A percentile compares a stretch with the other conserved stretches of the same genome.
phyloP scores from a whole-genome alignment of 768 basidiomycete species.

The Tylopilus vinaceipallidus region DNA sequence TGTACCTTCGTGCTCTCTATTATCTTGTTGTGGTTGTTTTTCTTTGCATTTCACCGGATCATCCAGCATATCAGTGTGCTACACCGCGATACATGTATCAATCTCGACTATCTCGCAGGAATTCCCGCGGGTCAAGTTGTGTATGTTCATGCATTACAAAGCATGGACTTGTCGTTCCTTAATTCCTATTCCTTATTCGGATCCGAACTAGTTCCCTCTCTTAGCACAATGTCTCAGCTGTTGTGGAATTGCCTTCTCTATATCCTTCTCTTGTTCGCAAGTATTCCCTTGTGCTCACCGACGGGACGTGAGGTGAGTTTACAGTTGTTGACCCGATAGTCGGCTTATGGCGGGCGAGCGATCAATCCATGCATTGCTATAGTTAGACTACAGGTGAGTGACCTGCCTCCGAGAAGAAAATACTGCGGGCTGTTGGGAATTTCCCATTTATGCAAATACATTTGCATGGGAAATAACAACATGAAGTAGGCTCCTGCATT shows the following conservation, averaged over 20 bases:
- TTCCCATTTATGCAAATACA: not conserved
- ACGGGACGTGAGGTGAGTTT: conserved; percentile 13
- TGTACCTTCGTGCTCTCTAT: not conserved
- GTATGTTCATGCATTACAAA: conserved; percentile 12
- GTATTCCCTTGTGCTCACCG: not conserved
- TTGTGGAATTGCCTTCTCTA: not conserved
- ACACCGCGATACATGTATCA: conserved; percentile 8
- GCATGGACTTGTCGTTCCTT: conserved; percentile 14
- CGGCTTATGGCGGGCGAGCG: not conserved
- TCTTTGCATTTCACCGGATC: conserved; percentile 14
- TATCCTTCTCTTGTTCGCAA: conserved; percentile 1
- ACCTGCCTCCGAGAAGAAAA: conserved; percentile 1
- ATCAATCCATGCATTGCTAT: not conserved
- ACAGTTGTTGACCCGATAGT: not conserved
- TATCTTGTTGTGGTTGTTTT: not conserved
- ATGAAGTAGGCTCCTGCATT: not conserved
- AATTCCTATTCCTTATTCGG: conserved; percentile 8
- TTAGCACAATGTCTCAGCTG: conserved; percentile 9
- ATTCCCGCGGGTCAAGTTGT: conserved; percentile 12
- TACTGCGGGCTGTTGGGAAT: conserved; percentile 1
- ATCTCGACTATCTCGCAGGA: conserved; percentile 19
- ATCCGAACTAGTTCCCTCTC: conserved; percentile 1
- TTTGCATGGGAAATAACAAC: not conserved
- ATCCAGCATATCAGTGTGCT: conserved; percentile 12
- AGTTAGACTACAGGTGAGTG: conserved; percentile 11